Evolutionary conservation across 78 protist species (phyloP), one percentile per base, ranked within the genome.

Genomic region (Monocercomonoides exilis): DNA sequence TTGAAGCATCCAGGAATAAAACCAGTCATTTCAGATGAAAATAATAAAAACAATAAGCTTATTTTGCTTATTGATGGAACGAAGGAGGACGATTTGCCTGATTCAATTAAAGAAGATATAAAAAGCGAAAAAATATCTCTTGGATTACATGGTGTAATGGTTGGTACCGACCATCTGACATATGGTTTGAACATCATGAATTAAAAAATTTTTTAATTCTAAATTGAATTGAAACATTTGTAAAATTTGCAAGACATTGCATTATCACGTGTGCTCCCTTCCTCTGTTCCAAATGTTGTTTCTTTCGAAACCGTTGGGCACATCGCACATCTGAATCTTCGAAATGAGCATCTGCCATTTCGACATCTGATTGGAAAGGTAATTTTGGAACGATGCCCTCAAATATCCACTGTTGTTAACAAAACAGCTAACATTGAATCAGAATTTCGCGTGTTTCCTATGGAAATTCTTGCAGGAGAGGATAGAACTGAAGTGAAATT

Each of bases 401-500:
- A 0, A 4, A n/a, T 95, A 21, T 85, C 79, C 41, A 95, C 98
- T 0, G 97, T 97, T 11, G 95, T 97, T 6, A 97, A 96, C 89
- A 97, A 97, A 87, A 44, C 80, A 36, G 92, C 79, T 38, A 88
- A 45, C 43, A 96, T 96, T 35, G 89, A 89, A 36, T 90, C 86
- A 54, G 91, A 88, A 41, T 97, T 94, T 85, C 91, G 99, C 43
- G 94, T 94, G 34, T 95, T 96, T 45, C 84, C 89, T n/a, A 89
- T 95, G 92, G 98, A 96, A 89, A 45, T 96, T 2, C 21, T 97
- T 21, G 97, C 97, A 0, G 98, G 98, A 35, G 95, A 91, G 1
- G 80, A 43, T 3, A 85, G 87, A 41, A 4, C 87, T 4, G 63
- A 35, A 1, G 88, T 94, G 3, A 90, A 86, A 81, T 90, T 96